These are phyloP conservation scores for Colletotrichum phormii DNA, from an alignment of 2,329 filamentous ascomycete genomes.

Conservation along the genomic window DNA sequence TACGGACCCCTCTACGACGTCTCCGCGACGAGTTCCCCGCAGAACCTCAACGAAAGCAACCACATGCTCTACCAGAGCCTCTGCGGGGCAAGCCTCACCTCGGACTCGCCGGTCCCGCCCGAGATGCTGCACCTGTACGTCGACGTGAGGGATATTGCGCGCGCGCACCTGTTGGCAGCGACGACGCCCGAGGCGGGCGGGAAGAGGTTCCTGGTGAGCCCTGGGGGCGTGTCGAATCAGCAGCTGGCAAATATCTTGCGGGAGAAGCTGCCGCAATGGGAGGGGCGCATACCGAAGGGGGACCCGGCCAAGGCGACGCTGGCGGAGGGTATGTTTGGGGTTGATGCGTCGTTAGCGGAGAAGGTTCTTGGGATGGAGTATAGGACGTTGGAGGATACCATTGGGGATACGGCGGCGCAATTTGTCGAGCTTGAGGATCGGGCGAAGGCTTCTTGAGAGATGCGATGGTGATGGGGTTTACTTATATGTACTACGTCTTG, in stretches of 20 bases:
- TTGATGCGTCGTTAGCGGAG: constrained; percentile 36
- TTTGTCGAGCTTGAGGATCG: constrained; percentile 39
- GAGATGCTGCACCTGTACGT: constrained; percentile 41
- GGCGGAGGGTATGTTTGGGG: constrained; percentile 37
- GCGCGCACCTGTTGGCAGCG: constrained; percentile 41
- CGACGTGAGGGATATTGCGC: constrained; percentile 44
- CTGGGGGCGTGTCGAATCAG: constrained; percentile 39
- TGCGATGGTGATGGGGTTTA: not conserved
- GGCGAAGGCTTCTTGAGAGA: not conserved
- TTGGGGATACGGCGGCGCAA: constrained; percentile 39
- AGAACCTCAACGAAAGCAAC: constrained; percentile 28
- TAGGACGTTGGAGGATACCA: constrained; percentile 36
- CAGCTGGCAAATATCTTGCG: constrained; percentile 38
- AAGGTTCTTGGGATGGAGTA: constrained; percentile 40
- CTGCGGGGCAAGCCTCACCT: constrained; percentile 5
- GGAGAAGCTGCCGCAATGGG: constrained; percentile 37
- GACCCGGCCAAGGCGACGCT: constrained; percentile 33
- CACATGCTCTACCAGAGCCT: constrained; percentile 20
- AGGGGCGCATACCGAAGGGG: constrained; percentile 39
- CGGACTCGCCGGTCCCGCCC: constrained; percentile 30
- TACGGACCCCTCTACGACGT: constrained; percentile 28
- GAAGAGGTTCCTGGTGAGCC: constrained; percentile 40
- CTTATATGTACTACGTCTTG: not conserved
- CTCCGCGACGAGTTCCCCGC: not conserved
- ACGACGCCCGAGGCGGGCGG: constrained; percentile 41